phyloP scores from a whole-genome alignment of 2,329 filamentous ascomycete species.

The Herpotrichia juniperi region DNA sequence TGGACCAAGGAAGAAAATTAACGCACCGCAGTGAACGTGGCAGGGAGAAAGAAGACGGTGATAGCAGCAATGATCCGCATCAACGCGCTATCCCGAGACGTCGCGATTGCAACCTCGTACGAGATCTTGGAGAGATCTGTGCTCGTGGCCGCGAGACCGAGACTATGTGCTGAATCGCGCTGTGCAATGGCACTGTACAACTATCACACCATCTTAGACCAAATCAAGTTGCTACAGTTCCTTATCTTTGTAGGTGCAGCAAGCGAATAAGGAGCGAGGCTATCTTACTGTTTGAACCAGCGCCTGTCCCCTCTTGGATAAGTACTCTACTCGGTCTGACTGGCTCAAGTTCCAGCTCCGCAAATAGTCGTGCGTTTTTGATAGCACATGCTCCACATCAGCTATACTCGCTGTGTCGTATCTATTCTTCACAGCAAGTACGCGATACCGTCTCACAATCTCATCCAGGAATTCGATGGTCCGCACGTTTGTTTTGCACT shows the following conservation, averaged over 20 bases:
- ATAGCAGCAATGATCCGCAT: conserved; percentile 31
- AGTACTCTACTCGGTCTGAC: conserved; percentile 20
- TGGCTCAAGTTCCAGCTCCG: conserved; percentile 16
- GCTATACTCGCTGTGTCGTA: conserved; percentile 2
- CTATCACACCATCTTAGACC: conserved; percentile 6
- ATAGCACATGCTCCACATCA: conserved; percentile 4
- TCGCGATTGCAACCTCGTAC: conserved; percentile 18
- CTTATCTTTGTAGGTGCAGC: not conserved
- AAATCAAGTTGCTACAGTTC: not conserved
- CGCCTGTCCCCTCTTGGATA: conserved; percentile 19
- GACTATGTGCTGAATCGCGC: conserved; percentile 20
- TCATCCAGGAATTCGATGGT: conserved; percentile 18
- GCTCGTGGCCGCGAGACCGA: conserved; percentile 11
- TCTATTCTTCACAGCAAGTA: conserved; percentile 9
- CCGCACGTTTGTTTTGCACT: conserved; percentile 11
- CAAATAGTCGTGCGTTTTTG: conserved; percentile 13
- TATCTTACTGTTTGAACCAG: conserved; percentile 21
- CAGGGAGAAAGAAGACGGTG: conserved; percentile 32
- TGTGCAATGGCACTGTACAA: conserved; percentile 28
- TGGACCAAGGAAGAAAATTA: not conserved
- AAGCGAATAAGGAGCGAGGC: not conserved
- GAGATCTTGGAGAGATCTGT: conserved; percentile 21
- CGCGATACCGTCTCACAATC: conserved; percentile 12
- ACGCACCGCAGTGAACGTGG: conserved; percentile 29
- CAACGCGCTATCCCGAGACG: conserved; percentile 21